Evolutionary conservation across 768 basidiomycete genomes (phyloP).

Genomic region (Panaeolus papilionaceus): DNA sequence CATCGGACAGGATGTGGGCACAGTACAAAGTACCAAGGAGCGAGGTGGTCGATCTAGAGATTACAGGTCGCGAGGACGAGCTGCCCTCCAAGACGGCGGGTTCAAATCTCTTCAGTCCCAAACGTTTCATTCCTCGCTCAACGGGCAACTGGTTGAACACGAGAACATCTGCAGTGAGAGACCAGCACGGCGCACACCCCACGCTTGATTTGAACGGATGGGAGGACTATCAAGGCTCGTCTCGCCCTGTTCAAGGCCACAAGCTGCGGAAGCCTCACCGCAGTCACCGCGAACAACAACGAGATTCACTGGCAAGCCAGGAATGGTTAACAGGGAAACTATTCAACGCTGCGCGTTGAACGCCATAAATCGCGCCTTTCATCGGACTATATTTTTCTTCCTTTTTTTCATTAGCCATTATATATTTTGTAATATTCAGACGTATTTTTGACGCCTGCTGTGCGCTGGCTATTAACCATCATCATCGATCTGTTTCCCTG

Average conservation of each 20-base stretch:
- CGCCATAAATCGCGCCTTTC: not conserved
- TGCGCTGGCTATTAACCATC: not conserved
- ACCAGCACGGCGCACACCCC: not conserved
- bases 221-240: not conserved
- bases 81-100: slow-evolving; percentile 22
- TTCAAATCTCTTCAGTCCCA: slow-evolving; percentile 30
- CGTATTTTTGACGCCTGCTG: slow-evolving; percentile 1
- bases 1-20: not conserved
- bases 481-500: not conserved
- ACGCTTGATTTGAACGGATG: not conserved
- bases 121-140: slow-evolving; percentile 34
- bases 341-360: slow-evolving; percentile 12
- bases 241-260: slow-evolving; percentile 2
- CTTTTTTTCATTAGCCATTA: not conserved
- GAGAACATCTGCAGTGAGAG: slow-evolving; percentile 21
- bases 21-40: slow-evolving; percentile 9
- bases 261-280: slow-evolving; percentile 6
- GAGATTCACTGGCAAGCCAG: slow-evolving; percentile 8
- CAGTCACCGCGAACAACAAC: not conserved
- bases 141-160: slow-evolving; percentile 33
- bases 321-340: slow-evolving; percentile 7
- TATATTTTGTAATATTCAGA: slow-evolving; percentile 14
- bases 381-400: not conserved
- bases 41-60: slow-evolving; percentile 22
- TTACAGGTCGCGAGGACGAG: slow-evolving; percentile 19